These are phyloP conservation scores for Pezicula radicicola DNA, from an alignment of 2,329 filamentous ascomycete genomes.

Conservation along the genomic window DNA sequence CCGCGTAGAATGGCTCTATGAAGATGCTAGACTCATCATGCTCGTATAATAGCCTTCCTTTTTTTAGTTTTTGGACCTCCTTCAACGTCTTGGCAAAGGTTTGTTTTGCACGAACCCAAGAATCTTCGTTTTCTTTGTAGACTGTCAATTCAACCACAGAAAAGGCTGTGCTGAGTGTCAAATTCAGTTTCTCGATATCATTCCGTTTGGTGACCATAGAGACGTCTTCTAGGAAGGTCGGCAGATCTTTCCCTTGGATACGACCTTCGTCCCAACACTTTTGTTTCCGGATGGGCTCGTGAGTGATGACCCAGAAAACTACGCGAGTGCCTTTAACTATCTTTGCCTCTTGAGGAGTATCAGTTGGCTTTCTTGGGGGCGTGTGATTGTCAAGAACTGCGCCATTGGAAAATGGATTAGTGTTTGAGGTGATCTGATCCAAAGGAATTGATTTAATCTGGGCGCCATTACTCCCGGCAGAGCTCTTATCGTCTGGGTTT, in stretches of 20 bases:
- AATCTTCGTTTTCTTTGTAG: conserved; percentile 6
- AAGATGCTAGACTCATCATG: too few relatives aligned
- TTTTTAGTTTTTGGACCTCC: neutral
- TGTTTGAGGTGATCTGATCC: too few relatives aligned
- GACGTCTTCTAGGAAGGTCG: conserved; percentile 8
- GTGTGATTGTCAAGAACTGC: too few relatives aligned
- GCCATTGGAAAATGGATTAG: too few relatives aligned
- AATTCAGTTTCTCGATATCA: conserved; percentile 12
- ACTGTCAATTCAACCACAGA: conserved; percentile 9
- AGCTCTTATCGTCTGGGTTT: too few relatives aligned
- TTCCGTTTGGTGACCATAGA: neutral
- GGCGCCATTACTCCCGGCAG: too few relatives aligned
- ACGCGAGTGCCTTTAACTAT: neutral
- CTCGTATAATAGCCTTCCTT: too few relatives aligned
- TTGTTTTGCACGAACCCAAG: conserved; percentile 7
- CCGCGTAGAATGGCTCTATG: too few relatives aligned
- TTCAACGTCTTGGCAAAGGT: conserved; percentile 11
- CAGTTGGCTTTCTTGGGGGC: too few relatives aligned
- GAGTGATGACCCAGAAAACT: conserved; percentile 9
- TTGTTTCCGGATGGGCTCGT: conserved; percentile 7
- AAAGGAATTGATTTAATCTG: too few relatives aligned
- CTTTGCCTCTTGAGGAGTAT: too few relatives aligned
- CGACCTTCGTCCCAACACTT: conserved; percentile 10
- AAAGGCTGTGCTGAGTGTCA: conserved; percentile 9
- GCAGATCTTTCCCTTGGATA: conserved; percentile 5